A percentile compares a stretch with the other conserved stretches of the same genome.
phyloP scores from a whole-genome alignment of 2,329 filamentous ascomycete genomes.

The Phialophora expanda region DNA sequence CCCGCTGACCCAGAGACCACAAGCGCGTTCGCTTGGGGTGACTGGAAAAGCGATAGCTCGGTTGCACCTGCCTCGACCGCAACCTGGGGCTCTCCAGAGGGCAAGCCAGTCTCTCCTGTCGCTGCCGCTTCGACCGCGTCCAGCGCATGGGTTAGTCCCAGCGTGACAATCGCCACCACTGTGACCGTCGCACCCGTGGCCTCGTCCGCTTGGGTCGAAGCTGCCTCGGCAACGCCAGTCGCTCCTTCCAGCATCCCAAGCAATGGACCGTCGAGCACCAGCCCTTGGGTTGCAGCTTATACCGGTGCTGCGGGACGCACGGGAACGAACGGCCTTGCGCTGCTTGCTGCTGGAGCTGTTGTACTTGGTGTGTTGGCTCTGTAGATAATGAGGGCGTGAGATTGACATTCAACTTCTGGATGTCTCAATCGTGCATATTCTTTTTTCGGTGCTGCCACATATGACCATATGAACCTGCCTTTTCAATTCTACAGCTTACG shows the following conservation, averaged over 20 bases:
- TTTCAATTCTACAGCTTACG: slow-evolving; percentile 1
- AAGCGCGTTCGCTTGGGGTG: slow-evolving; percentile 6
- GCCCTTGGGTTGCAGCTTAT: slow-evolving; percentile 26
- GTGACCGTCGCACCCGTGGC: slow-evolving; percentile 28
- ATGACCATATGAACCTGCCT: slow-evolving; percentile 5
- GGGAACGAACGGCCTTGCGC: slow-evolving; percentile 15
- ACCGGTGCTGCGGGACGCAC: slow-evolving; percentile 31
- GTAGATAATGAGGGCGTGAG: slow-evolving; percentile 11
- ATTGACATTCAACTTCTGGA: neutral
- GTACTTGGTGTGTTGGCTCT: slow-evolving; percentile 22
- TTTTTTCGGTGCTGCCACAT: neutral
- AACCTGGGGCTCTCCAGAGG: slow-evolving; percentile 4
- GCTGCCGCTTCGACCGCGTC: neutral
- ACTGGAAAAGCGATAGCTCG: neutral
- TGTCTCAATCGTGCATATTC: neutral
- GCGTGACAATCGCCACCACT: slow-evolving; percentile 26
- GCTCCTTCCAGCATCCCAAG: slow-evolving; percentile 2
- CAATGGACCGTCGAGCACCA: slow-evolving; percentile 8
- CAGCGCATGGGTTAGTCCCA: slow-evolving; percentile 15
- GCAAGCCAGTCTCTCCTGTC: slow-evolving; percentile 8
- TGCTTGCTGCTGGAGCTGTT: slow-evolving; percentile 21
- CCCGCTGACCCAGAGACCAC: neutral
- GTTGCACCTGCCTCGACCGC: neutral
- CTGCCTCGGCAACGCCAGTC: neutral
- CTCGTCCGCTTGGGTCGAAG: slow-evolving; percentile 17